Evolutionary conservation across 2,329 filamentous ascomycete genomes (phyloP), one percentile per base, ranked within the genome.

Genomic region (Paracoccidioides lutzii): DNA sequence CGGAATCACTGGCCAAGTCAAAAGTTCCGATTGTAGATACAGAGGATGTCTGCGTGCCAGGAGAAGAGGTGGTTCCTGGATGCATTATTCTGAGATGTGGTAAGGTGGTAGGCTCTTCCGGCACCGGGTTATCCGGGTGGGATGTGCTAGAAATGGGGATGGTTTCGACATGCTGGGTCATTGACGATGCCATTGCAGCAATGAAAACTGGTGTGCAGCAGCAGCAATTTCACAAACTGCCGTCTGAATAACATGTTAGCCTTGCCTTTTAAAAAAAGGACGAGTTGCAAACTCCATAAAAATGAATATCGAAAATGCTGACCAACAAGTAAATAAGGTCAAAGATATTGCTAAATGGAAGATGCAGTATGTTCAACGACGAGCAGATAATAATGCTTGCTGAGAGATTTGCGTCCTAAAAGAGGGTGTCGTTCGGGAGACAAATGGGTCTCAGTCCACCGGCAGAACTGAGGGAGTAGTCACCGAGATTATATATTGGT

Each of bases 121-220:
- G 75, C 53, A 77, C 69, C 10, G 74, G 74, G 60, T 76, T 72
- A 52, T 71, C 65, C 12, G 75, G 74, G 58, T 76, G 74, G 40
- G 72, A 76, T 52, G 72, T 75, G 12, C 67, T 63, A 4, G 73
- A 71, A 55, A 67, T 59, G 10, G 70, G 71, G 45, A 71, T 32
- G n/a, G 37, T 38, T 59, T 65, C 61, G 42, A 60, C 59, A 51
- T 61, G 57, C 45, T 59, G 62, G 40, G 60, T 48, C 41, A 59
- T 58, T 55, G 61, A 59, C 15, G 64, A 65, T 46, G 62, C 61
- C 49, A 63, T 59, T 40, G 58, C 60, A 53, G 63, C 61, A 38
- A 6, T 33, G 14, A 14, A 30, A 37, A 52, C 4, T 22, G 22
- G 30, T 10, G 9, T 32, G 9, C 32, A 3, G 37, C 32, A 35